Percentiles rank a stretch among this genome's conserved stretches.
Conservation (phyloP, 345 rosid species). For the Limnanthes douglasii region DNA sequence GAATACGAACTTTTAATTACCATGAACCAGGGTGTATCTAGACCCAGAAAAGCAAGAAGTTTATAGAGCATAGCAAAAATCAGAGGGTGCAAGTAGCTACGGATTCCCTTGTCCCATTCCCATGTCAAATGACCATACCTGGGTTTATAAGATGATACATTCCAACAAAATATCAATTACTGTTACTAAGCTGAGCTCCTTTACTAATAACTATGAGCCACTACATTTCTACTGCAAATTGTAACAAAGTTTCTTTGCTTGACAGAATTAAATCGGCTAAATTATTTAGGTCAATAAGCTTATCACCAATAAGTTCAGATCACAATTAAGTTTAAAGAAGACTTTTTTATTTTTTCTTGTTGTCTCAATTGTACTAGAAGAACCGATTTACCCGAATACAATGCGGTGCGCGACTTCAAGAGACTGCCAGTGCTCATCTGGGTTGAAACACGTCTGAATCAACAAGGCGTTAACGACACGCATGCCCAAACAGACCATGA, state of each 20-base stretch:
- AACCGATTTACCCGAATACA: slow-evolving; percentile 79
- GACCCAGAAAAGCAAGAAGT: slow-evolving; percentile 43
- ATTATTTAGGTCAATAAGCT: no score
- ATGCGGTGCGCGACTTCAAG: slow-evolving; percentile 73
- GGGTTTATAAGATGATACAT: no score
- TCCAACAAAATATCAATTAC: no score
- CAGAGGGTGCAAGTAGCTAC: slow-evolving; percentile 90
- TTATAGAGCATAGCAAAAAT: slow-evolving; percentile 54
- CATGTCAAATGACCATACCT: slow-evolving; percentile 93
- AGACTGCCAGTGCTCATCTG: slow-evolving; percentile 93
- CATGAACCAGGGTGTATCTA: slow-evolving; percentile 65
- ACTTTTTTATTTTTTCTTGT: no score
- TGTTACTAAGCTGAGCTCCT: no score
- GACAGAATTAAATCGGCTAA: no score
- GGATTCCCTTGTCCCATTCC: slow-evolving; percentile 87
- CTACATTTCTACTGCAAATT: background rate
- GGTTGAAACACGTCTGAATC: slow-evolving; percentile 80
- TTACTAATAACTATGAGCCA: no score
- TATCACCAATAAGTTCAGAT: no score
- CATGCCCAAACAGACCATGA: slow-evolving; percentile 36
- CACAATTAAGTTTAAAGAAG: no score
- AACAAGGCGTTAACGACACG: slow-evolving; percentile 47
- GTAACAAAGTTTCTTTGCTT: no score
- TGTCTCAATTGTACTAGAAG: no score
- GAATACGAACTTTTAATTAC: no score